Base-by-base conservation (phyloP, 208 protist species). In the Leishmania amazonensis region DNA sequence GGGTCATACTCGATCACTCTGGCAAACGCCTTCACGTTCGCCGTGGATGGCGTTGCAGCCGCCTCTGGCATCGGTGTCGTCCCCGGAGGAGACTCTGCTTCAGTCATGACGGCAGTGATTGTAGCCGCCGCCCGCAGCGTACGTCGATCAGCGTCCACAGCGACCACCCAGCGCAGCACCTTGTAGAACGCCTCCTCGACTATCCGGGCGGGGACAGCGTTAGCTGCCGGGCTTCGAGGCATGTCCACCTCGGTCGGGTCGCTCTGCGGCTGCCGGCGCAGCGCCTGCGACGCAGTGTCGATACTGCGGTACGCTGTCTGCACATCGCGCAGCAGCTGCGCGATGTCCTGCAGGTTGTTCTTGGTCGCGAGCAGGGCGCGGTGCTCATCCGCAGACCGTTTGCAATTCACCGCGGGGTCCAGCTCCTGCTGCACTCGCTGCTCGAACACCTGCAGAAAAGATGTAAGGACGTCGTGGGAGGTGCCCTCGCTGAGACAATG, bases 401-500 rank as follows among this genome's bases (percentile, higher is more conserved):
- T 49, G 21, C 78, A 78, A 58, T 90, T 54, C 15, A 77, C 54
- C 24, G 49, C 40, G 3, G 83, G 80, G 38, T 82, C 35, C 28
- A 76, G 65, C 68, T 89, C 86, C 73, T 83, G 60, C 53, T 70
- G 75, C 35, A 95, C 38, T 0, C 91, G 88, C 75, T 87, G 53
- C 73, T 87, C 73, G 45, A 95, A 81, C 65, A 81, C 70, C 17
- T 75, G 64, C 42, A 91, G 81, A 58, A 80, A 88, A 1, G 82
- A 67, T 38, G 70, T 71, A 54, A 87, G 83, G 21, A 80, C 68
- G 35, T 83, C 84, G 35, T 80, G 53, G 28, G 91, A 87, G 73
- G 87, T 82, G 35, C 89, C 89, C 31, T 88, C 87, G 13, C 82
- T 85, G n/a, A 93, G 83, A n/a, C 90, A 88, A 77, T 91, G 86